phyloP scores from a whole-genome alignment of 2,329 filamentous ascomycete genomes.

The Coniella lustricola region DNA sequence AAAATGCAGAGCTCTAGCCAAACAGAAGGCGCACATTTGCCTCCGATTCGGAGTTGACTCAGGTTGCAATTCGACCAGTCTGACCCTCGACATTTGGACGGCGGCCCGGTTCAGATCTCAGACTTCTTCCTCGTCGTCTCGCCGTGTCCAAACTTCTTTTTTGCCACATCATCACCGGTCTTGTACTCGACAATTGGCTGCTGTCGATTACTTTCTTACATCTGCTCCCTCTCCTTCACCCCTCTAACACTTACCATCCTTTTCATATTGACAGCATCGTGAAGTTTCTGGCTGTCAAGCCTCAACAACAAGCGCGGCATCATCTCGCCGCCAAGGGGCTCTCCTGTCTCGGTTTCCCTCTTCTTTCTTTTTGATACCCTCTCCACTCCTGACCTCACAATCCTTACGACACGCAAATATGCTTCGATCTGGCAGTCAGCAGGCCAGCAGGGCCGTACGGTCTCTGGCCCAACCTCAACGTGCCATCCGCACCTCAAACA shows the following conservation, averaged over 20 bases:
- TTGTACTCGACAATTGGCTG: too few species aligned
- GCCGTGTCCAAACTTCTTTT: not conserved
- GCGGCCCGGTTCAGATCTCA: too few species aligned
- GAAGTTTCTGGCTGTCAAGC: not conserved
- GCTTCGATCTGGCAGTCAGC: conserved; percentile 39
- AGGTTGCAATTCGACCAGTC: not conserved
- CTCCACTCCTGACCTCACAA: not conserved
- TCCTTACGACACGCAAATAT: conserved; percentile 29
- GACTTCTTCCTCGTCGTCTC: not conserved
- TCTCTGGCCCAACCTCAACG: conserved; percentile 25
- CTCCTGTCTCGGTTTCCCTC: not conserved
- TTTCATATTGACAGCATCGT: not conserved
- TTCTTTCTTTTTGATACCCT: conserved; percentile 7
- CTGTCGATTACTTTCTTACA: too few species aligned
- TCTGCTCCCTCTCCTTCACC: too few species aligned
- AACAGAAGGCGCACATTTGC: conserved; percentile 1
- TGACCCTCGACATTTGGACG: not conserved
- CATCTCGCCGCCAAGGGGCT: not conserved
- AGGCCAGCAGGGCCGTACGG: conserved; percentile 40
- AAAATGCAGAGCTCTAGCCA: not conserved
- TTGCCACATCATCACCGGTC: not conserved
- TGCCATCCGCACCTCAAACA: conserved; percentile 34
- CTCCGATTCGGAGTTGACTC: conserved; percentile 4
- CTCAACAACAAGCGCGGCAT: not conserved
- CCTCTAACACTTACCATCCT: not conserved